phyloP scores from a whole-genome alignment of 179 eudicot genomes.

The Patellifolia procumbens region DNA sequence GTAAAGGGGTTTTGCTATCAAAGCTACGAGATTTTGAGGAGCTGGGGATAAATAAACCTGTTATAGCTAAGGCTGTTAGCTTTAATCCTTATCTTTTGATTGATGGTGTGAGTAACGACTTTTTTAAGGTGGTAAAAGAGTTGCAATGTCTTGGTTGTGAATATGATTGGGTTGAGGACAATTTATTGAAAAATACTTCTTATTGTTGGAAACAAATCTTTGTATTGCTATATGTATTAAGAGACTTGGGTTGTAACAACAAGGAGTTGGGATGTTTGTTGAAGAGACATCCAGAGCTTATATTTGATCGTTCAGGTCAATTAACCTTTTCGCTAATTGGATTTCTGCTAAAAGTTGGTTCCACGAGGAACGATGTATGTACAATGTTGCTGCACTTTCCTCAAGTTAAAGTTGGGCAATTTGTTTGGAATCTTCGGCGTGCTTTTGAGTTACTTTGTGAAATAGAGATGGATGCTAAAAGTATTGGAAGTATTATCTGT shows the following conservation, averaged over 20 bases:
- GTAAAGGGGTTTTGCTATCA: constrained; percentile 46
- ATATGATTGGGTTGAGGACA: constrained; percentile 45
- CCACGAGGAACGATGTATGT: constrained; percentile 34
- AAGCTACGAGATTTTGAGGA: constrained; percentile 53
- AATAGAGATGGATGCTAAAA: constrained; percentile 49
- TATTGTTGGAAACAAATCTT: constrained; percentile 54
- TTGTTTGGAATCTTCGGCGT: constrained; percentile 48
- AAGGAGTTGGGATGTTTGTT: constrained; percentile 41
- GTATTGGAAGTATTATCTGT: constrained; percentile 45
- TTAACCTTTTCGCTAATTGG: constrained; percentile 41
- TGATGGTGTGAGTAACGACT: constrained; percentile 36
- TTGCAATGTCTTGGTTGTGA: constrained; percentile 50
- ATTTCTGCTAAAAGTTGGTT: constrained; percentile 61
- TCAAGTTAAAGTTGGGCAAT: constrained; percentile 33
- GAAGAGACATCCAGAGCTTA: constrained; percentile 42
- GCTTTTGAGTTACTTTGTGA: constrained; percentile 49
- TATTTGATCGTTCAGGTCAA: constrained; percentile 56
- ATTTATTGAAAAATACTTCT: constrained; percentile 36
- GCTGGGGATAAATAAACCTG: constrained; percentile 45
- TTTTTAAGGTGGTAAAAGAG: constrained; percentile 33
- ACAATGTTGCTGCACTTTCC: constrained; percentile 49
- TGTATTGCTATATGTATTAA: constrained; percentile 47
- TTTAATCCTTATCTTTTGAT: constrained; percentile 58
- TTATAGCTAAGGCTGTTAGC: constrained; percentile 43
- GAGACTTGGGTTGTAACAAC: constrained; percentile 37